phyloP scores from a whole-genome alignment of 2,329 filamentous ascomycete species.

The Sclerotiophoma versabilis region DNA sequence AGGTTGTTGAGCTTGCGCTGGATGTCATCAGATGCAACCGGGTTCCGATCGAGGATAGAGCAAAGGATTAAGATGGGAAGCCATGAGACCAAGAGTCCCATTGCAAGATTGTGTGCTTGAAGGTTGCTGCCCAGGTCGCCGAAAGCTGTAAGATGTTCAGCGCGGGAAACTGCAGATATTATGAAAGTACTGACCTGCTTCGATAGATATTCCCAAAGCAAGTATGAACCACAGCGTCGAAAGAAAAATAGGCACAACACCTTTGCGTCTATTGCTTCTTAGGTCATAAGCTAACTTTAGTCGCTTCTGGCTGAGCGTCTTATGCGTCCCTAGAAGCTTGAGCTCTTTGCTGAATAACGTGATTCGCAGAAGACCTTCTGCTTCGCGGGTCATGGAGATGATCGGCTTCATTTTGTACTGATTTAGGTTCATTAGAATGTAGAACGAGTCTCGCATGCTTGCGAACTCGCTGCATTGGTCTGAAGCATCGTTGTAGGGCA shows the following conservation, averaged over 20 bases:
- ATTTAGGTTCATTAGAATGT: slow-evolving; percentile 53
- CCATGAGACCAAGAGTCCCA: slow-evolving; percentile 54
- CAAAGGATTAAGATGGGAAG: slow-evolving; percentile 53
- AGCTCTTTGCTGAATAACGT: slow-evolving; percentile 49
- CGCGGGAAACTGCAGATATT: too few species aligned
- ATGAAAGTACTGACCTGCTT: not conserved
- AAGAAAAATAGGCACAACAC: slow-evolving; percentile 48
- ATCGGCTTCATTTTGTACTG: slow-evolving; percentile 50
- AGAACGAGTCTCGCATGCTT: slow-evolving; percentile 51
- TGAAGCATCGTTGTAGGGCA: slow-evolving; percentile 31
- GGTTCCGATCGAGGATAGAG: slow-evolving; percentile 55
- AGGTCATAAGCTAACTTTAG: slow-evolving; percentile 47
- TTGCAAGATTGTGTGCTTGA: slow-evolving; percentile 52
- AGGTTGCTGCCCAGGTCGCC: slow-evolving; percentile 45
- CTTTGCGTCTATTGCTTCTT: slow-evolving; percentile 48
- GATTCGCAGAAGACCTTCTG: slow-evolving; percentile 48
- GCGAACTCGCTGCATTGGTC: slow-evolving; percentile 36
- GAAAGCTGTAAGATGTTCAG: slow-evolving; percentile 31
- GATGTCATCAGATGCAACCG: slow-evolving; percentile 48
- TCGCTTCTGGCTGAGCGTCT: slow-evolving; percentile 35
- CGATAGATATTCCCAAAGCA: slow-evolving; percentile 43
- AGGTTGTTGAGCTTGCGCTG: slow-evolving; percentile 47
- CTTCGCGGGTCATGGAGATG: slow-evolving; percentile 32
- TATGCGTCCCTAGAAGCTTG: slow-evolving; percentile 25
- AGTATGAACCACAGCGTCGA: slow-evolving; percentile 52